Evolutionary conservation across 441 rosid genomes (phyloP), one percentile per base, ranked within the genome.

Genomic region (Theobroma grandiflorum): DNA sequence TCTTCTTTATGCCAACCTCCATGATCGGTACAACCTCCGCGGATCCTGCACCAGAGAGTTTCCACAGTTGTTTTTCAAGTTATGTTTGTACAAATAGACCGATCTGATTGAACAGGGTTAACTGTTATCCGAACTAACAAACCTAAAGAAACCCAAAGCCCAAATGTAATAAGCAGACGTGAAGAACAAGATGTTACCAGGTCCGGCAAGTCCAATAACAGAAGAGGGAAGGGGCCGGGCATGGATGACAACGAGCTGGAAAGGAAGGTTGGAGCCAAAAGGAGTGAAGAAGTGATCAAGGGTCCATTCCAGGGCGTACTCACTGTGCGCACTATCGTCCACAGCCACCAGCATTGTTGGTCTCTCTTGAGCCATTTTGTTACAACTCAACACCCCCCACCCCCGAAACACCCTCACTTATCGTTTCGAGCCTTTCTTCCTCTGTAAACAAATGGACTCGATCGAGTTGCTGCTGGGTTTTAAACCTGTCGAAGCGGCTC

Each of bases 261-360:
- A 89, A 4, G 83, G 88, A 20, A 22, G 53, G 15, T 75, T 50
- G 33, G 86, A 38, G 18, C 79, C 81, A 55, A 72, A 84, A 18
- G 91, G 82, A 16, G 84, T 2, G 26, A 88, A 86, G 86, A 89
- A 88, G 59, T 77, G 84, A 67, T 88, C 89, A 11, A 89, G 78
- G 8, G 88, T 78, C 79, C 90, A 87, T 58, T 84, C 88, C 50
- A 86, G 76, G 15, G 91, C 91, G 64, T 83, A 80, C 84, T 79
- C 73, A 84, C 91, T 90, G 55, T 86, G 88, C 4, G 59, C 63
- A 74, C 88, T 83, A 35, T 88, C 87, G 78, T 88, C 91, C 58
- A 88, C 57, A 14, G 86, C 94, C 75, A 89, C 82, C 66, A 89
- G 49, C 78, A 89, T 81, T 79, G 84, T 74, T 43, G 85, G 83